Evolutionary conservation across 2,329 filamentous ascomycete species (phyloP).

Genomic region (Aspergillus latus): DNA sequence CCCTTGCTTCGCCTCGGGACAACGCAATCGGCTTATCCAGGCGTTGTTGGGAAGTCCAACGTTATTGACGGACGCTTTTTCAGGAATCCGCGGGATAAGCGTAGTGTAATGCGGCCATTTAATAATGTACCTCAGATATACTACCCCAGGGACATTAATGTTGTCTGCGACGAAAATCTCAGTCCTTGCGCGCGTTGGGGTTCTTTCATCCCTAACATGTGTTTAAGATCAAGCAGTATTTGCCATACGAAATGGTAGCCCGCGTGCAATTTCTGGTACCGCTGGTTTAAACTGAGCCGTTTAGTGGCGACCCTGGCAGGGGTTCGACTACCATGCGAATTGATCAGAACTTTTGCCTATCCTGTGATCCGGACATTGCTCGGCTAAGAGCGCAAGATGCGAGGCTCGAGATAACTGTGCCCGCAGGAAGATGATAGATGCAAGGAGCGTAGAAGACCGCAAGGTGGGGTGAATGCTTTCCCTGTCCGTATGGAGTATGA

Average conservation of each 20-base stretch:
- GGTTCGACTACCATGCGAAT: neutral
- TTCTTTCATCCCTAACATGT: too few species aligned
- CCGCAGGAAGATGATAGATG: neutral
- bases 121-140: too few species aligned
- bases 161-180: too few species aligned
- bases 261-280: neutral
- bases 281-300: neutral
- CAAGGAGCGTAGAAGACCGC: conserved; percentile 11
- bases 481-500: neutral
- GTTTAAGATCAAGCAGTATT: neutral
- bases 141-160: too few species aligned
- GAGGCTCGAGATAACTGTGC: neutral
- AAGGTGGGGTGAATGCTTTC: neutral
- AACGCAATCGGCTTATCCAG: too few species aligned
- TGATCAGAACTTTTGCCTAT: neutral
- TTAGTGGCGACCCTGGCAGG: neutral
- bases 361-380: neutral
- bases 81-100: too few species aligned
- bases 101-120: too few species aligned
- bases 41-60: too few species aligned
- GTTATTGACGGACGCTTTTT: too few species aligned
- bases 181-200: too few species aligned
- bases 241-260: neutral
- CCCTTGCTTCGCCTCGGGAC: neutral
- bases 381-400: neutral